Evolutionary conservation across 1,284 basidiomycete species (phyloP).

Genomic region (Spongiforma sp.): DNA sequence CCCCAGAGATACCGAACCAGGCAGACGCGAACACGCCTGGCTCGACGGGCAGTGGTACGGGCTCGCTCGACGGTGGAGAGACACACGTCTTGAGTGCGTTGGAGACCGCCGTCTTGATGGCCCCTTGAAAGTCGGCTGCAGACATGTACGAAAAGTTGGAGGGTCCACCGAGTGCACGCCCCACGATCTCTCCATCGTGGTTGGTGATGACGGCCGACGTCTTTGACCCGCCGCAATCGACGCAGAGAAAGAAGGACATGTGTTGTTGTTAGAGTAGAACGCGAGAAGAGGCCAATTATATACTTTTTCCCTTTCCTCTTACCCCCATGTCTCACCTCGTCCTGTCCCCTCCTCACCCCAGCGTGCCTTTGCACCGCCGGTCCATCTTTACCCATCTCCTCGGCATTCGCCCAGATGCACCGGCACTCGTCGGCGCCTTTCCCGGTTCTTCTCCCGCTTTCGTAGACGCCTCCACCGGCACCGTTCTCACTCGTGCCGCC

Average conservation of each 20-base stretch:
- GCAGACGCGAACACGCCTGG: slow-evolving; percentile 58
- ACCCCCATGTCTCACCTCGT: slow-evolving; percentile 27
- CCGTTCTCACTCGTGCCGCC: slow-evolving; percentile 58
- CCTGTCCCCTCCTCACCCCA: slow-evolving; percentile 33
- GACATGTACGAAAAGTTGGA: slow-evolving; percentile 73
- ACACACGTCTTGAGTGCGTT: slow-evolving; percentile 56
- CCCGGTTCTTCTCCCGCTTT: slow-evolving; percentile 56
- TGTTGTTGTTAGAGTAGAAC: too few species aligned
- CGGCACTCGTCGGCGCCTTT: slow-evolving; percentile 46
- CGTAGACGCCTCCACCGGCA: slow-evolving; percentile 68
- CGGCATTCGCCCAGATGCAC: slow-evolving; percentile 28
- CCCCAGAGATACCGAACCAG: slow-evolving; percentile 81
- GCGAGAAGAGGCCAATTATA: too few species aligned
- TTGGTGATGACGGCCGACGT: slow-evolving; percentile 72
- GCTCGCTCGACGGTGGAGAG: slow-evolving; percentile 38
- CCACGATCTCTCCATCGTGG: slow-evolving; percentile 58
- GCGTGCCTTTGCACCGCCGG: slow-evolving; percentile 35
- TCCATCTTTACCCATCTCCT: slow-evolving; percentile 64
- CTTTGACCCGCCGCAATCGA: slow-evolving; percentile 85
- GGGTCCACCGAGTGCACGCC: slow-evolving; percentile 66
- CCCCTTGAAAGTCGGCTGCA: slow-evolving; percentile 49
- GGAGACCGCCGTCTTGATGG: slow-evolving; percentile 55
- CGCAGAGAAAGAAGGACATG: slow-evolving; percentile 75
- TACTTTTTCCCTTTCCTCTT: background rate
- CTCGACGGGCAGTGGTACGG: slow-evolving; percentile 47